A percentile compares a stretch with the other conserved stretches of the same genome.
phyloP scores from a whole-genome alignment of 495 filamentous ascomycete genomes.

The Penicillium bialowiezense region DNA sequence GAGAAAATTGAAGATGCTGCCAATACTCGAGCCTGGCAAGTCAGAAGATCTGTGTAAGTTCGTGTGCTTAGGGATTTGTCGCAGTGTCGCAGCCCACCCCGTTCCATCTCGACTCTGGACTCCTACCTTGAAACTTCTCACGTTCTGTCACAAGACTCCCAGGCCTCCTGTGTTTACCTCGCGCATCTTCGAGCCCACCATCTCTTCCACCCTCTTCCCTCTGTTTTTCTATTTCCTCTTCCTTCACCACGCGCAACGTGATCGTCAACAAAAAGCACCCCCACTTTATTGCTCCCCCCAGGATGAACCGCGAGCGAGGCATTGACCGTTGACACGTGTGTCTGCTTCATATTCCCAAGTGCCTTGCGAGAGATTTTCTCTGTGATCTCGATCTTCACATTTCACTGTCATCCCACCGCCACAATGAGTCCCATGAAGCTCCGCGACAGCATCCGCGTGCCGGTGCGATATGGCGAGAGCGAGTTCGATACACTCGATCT shows the following conservation, averaged over 20 bases:
- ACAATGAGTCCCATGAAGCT: constrained; percentile 19
- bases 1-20: background rate
- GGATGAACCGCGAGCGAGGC: background rate
- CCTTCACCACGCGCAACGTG: background rate
- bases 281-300: background rate
- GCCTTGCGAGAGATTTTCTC: background rate
- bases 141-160: background rate
- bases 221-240: no score
- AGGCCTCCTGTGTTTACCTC: background rate
- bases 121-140: background rate
- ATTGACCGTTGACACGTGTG: background rate
- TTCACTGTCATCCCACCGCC: background rate
- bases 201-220: background rate
- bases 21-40: background rate
- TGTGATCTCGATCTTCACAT: background rate
- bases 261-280: background rate
- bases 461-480: constrained; percentile 13
- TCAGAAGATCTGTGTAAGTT: background rate
- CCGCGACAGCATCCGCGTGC: constrained; percentile 17
- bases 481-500: constrained; percentile 1
- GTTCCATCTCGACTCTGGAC: background rate
- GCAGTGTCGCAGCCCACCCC: background rate
- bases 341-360: background rate
- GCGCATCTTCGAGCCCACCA: background rate
- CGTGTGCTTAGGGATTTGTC: background rate